Base-by-base conservation (phyloP, 805 yeast species). In the Metschnikowia noctiluminum region DNA sequence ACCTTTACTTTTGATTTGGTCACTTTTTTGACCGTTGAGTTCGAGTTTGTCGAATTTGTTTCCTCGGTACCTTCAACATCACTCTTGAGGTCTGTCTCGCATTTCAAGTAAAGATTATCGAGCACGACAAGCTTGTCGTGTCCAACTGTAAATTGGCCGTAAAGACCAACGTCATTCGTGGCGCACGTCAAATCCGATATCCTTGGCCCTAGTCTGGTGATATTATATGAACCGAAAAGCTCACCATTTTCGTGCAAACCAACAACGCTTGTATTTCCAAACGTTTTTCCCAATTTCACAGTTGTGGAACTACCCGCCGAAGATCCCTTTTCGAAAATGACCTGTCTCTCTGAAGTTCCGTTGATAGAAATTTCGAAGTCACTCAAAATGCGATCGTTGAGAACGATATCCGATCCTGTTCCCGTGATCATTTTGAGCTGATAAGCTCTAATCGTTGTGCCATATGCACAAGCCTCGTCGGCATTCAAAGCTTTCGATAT, bases 401-500 rank as follows among this genome's bases (percentile, higher is more conserved):
- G 73, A 26, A 72, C 68, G 42, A 89, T 76, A 38, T 80, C 81
- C 57, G 80, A 54, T 3, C 52, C 54, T 9, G 53, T 80, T 7
- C 87, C 76, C 56, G 83, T 80, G 64, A 82, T 85, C 58, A 82
- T 77, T 35, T 89, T 71, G 42, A 81, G 75, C 45, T 64, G 65
- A 37, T 89, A 85, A 16, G 94, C 98, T 55, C 90, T 79, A 35
- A 87, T 71, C n/a, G 96, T 82, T 2, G 95, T 81, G 43, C 99
- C 99, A 58, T 88, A 76, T 12, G 89, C 96, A 45, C 89, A 89
- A 40, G 97, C 84, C 70, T 94, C 99, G 67, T 94, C 99, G 0
- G 99, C 94, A 66, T 94, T 94, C 40, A 94, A 95, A 44, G 85
- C 88, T 65, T 85, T 89, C 21, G 96, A 77, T 36, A 91, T 73